Conservation (phyloP, 1,139 yeast genomes). For the Schwanniomyces etchellsii region DNA sequence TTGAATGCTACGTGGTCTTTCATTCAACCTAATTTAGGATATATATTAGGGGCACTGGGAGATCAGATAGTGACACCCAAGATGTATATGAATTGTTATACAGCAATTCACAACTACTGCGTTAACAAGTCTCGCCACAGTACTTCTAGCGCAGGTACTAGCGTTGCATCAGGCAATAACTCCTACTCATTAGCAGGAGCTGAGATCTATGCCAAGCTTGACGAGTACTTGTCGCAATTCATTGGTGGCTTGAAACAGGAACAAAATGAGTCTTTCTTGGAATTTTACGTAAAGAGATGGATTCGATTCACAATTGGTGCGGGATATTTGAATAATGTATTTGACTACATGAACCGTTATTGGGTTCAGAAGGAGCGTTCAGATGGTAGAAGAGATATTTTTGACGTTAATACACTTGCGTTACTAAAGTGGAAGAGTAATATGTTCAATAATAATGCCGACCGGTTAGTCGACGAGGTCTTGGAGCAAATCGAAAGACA, state of each 20-base stretch:
- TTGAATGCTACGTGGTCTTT: constrained; percentile 70
- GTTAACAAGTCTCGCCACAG: constrained; percentile 63
- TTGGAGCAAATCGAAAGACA: constrained; percentile 71
- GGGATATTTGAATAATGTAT: constrained; percentile 84
- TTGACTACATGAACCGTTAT: constrained; percentile 92
- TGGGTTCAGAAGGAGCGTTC: constrained; percentile 97
- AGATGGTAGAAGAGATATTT: constrained; percentile 88
- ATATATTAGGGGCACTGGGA: constrained; percentile 62
- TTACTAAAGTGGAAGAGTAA: constrained; percentile 83
- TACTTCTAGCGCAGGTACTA: constrained; percentile 9
- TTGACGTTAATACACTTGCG: constrained; percentile 86
- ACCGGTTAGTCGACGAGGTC: constrained; percentile 60
- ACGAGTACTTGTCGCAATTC: constrained; percentile 59
- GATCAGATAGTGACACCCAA: constrained; percentile 63
- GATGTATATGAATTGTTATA: constrained; percentile 70
- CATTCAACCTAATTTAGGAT: constrained; percentile 69
- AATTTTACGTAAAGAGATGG: constrained; percentile 87
- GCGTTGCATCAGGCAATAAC: constrained; percentile 18
- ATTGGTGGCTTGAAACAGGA: constrained; percentile 46
- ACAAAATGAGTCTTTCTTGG: constrained; percentile 65
- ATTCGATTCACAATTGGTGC: constrained; percentile 88
- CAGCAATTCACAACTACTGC: constrained; percentile 92
- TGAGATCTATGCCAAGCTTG: constrained; percentile 74
- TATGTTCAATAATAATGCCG: constrained; percentile 66
- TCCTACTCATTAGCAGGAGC: constrained; percentile 70